Base-by-base conservation (phyloP, 2,329 filamentous ascomycete species). In the Curvularia spicifera region DNA sequence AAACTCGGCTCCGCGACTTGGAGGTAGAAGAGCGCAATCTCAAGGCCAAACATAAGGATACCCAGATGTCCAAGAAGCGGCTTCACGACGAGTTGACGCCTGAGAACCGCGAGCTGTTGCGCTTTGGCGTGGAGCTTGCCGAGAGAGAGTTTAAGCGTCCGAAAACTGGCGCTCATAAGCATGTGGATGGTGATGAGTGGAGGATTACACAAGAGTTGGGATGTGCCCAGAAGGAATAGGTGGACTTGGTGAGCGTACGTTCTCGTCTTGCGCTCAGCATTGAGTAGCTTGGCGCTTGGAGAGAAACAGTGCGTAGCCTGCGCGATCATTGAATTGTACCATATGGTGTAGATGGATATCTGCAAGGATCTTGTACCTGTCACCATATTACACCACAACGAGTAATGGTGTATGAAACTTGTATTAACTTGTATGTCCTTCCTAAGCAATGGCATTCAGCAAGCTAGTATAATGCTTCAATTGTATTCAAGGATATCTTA, bases 361-460 rank as follows among this genome's bases (percentile, higher is more conserved):
- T 18, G 35, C 8, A 18, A 18, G 35, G 15, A 9, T 37, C 35
- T 37, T 37, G 35, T 37, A 18, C 4, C 15, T 37, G 13, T 37
- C 35, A 37, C 35, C 15, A 15, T 18, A 5, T 37, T 37, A 18
- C 15, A 37, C 15, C 35, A 37, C 15, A 8, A 8, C 8, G 35
- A n/a, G 15, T 8, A 37, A 18, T 37, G 13, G 15, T n/a, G 35
- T 37, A 37, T 37, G 35, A 37, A 37, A 37, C 35, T 18, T 37
- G 35, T 37, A 37, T 37, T 18, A 44, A 44, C 13, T 44, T 28
- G 88, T 91, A 82, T 26, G 35, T 1, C 45, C 15, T 37, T 18
- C n/a, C 35, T 37, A 18, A n/a, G 35, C 35, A 37, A 37, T 12
- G 35, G n/a, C 35, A 37, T 8, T 29, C 43, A 20, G 29, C 31